Evolutionary conservation across 345 rosid species (phyloP), one percentile per base, ranked within the genome.

Genomic region (Linum trigynum): DNA sequence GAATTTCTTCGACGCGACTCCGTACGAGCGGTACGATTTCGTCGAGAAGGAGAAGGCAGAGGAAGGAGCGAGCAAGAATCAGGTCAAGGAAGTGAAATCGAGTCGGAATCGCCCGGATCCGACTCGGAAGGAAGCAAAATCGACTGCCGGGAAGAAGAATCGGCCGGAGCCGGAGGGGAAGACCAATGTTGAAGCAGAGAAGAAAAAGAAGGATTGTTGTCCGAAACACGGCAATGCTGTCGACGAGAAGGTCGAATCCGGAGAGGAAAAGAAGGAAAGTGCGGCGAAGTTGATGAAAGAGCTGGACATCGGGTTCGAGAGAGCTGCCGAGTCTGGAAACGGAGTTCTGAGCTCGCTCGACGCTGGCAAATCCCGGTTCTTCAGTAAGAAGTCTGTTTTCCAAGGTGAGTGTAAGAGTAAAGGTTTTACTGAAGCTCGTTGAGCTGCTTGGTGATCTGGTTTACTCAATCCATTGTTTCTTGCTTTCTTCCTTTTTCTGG

Each of bases 1-100:
- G 48, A 85, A 84, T 66, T 78, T 88, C 69, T 85, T 85, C n/a
- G 85, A 81, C 32, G 51, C 81, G 53, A 3, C 53, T 48, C 53
- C 53, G 5, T 79, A 74, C 40, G 83, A 81, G 62, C 67, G 76
- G 68, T 77, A 71, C 41, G 82, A 83, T 15, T n/a, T 68, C 37
- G 71, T 68, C 14, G 48, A 8, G 37, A 69, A 55, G 58, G 68
- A 64, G 8, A 75, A 69, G 43, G 69, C 61, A 61, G 73, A 16
- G 43, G 69, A 64, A 61, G 73, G 12, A 32, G 67, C 17, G 43
- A 53, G 57, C 42, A 59, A 71, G 10, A 17, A 35, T 7, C 36
- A 14, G 65, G 53, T 16, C 32, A 23, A 23, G 14, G 58, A 56
- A 23, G 11, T 9, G 41, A 63, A 59, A n/a, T 3, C 51, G 53